Conservation (phyloP, 495 filamentous ascomycete genomes). For the Pyrenopolyporus hunteri region DNA sequence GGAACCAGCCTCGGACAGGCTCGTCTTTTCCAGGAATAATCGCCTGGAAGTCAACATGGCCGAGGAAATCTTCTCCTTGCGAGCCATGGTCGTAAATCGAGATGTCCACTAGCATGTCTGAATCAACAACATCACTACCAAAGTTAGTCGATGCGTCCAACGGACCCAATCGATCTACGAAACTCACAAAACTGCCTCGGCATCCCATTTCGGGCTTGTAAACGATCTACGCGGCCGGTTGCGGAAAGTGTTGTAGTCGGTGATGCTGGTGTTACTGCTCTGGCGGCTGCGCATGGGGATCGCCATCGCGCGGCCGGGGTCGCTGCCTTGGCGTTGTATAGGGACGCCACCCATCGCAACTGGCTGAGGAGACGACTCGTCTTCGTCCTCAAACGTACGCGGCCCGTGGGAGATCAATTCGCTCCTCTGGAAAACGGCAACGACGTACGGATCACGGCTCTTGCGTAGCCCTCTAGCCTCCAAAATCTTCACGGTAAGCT, state of each 20-base stretch:
- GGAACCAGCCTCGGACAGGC: constrained; percentile 83
- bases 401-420: constrained; percentile 93
- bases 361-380: constrained; percentile 48
- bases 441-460: constrained; percentile 89
- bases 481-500: constrained; percentile 84
- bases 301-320: constrained; percentile 82
- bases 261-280: constrained; percentile 86
- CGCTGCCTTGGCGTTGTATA: constrained; percentile 71
- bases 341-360: constrained; percentile 61
- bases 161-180: constrained; percentile 10
- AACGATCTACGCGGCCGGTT: constrained; percentile 64
- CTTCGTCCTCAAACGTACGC: constrained; percentile 59
- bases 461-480: constrained; percentile 82
- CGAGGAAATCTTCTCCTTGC: constrained; percentile 86
- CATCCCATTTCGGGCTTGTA: constrained; percentile 93
- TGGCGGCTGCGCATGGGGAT: constrained; percentile 96
- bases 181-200: constrained; percentile 91
- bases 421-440: constrained; percentile 95
- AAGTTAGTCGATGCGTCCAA: constrained; percentile 45
- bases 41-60: constrained; percentile 81
- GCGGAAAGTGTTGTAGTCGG: constrained; percentile 73
- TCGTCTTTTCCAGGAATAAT: constrained; percentile 68
- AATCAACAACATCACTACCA: constrained; percentile 87
- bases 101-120: constrained; percentile 88
- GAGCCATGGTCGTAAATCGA: constrained; percentile 87